Conservation (phyloP, 768 basidiomycete genomes). For the Tricholoma saponaceum region DNA sequence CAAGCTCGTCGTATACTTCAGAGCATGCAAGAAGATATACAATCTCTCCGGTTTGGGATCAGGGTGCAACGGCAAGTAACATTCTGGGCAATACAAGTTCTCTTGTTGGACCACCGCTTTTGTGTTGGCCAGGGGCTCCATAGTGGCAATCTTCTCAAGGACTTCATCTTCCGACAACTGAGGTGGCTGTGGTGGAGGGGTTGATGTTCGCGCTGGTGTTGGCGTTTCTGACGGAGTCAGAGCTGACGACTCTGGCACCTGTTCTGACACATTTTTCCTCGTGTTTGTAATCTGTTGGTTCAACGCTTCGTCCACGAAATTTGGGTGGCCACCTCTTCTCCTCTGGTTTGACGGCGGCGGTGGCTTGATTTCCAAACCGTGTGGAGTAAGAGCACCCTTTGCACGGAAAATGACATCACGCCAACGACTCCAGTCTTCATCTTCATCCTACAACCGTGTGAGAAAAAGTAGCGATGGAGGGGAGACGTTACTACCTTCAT, state of each 20-base stretch:
- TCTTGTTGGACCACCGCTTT: slow-evolving; percentile 35
- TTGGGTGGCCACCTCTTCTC: slow-evolving; percentile 53
- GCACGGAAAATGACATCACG: slow-evolving; percentile 80
- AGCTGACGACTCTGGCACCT: slow-evolving; percentile 4
- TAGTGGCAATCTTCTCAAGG: slow-evolving; percentile 32
- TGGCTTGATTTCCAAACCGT: slow-evolving; percentile 39
- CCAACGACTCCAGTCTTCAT: slow-evolving; percentile 88
- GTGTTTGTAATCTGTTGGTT: slow-evolving; percentile 14
- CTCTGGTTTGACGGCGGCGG: slow-evolving; percentile 60
- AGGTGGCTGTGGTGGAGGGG: slow-evolving; percentile 16
- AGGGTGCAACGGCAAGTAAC: slow-evolving; percentile 88
- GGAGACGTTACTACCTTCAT: slow-evolving; percentile 57
- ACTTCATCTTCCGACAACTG: slow-evolving; percentile 51
- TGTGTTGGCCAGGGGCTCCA: slow-evolving; percentile 34
- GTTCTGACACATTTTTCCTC: neutral
- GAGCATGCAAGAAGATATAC: slow-evolving; percentile 94
- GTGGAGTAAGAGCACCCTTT: slow-evolving; percentile 54
- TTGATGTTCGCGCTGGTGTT: slow-evolving; percentile 13
- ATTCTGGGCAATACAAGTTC: slow-evolving; percentile 77
- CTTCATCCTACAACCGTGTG: slow-evolving; percentile 55
- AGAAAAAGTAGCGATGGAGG: neutral
- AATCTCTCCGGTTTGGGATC: slow-evolving; percentile 91
- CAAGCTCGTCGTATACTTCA: slow-evolving; percentile 76
- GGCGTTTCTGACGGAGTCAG: slow-evolving; percentile 10
- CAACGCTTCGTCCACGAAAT: slow-evolving; percentile 25